Base-by-base conservation (phyloP, 106 monocot species). In the Dioscorea dumetorum region DNA sequence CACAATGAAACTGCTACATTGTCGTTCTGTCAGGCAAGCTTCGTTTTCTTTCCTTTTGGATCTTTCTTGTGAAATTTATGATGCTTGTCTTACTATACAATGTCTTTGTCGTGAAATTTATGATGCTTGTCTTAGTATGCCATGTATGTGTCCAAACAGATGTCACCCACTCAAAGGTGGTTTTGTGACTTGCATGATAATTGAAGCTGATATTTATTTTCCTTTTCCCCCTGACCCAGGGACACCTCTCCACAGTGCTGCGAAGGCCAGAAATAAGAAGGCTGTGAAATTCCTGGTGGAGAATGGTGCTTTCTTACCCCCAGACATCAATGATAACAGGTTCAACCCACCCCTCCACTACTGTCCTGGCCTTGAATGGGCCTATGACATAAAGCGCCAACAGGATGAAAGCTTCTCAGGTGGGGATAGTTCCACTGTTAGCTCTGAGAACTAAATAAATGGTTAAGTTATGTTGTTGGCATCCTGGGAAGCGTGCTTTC, bases 321-420 rank as follows among this genome's bases (percentile, higher is more conserved):
- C 85, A 4, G 82, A 90, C 77, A 92, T 99, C 31, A 70, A 85
- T 60, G 93, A 93, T 64, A 62, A 63, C 67, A 78, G 99, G 33
- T 99, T 99, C 83, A 99, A 99, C 63, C 99, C 99, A 10, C 99
- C 99, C 3, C 79, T 99, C 33, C 99, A 99, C 61, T 99, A 99
- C 69, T 99, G 99, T 77, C 77, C 90, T 13, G 93, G 99, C 6
- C 79, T 99, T 22, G 99, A 99, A 63, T 99, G 99, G 99, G 99
- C 99, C 9, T 99, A 99, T 12, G 93, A 99, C 53, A 83, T 93
- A 14, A 87, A 83, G 72, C 68, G 33, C 48, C 34, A 66, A 12
- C 81, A 78, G 7, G 84, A 90, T 22, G 71, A 69, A n/a, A 35
- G 61, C 13, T 14, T 9, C 4, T 82, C 76, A 0, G 53, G 74